Evolutionary conservation across 2,329 filamentous ascomycete genomes (phyloP).

Genomic region (Penicillium sp.): DNA sequence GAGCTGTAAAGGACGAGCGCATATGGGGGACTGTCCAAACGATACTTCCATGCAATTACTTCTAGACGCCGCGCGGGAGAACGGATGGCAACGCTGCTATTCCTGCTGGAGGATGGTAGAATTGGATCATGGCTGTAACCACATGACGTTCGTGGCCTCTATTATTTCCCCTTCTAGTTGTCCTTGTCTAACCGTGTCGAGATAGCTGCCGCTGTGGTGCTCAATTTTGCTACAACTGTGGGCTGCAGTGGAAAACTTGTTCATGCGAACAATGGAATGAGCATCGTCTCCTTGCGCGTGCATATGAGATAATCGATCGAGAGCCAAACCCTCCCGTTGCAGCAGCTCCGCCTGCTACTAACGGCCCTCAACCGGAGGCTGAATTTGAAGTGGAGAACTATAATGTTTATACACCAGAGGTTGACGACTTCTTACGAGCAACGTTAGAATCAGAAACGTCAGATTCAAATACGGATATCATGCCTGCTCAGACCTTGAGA

Average conservation of each 20-base stretch:
- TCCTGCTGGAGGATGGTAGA: conserved; percentile 50
- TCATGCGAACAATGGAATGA: conserved; percentile 43
- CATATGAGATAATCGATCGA: conserved; percentile 33
- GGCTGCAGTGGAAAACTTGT: conserved; percentile 43
- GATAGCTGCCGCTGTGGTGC: conserved; percentile 25
- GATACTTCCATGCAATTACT: conserved; percentile 44
- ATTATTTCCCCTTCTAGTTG: too few species aligned
- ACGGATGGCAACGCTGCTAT: conserved; percentile 53
- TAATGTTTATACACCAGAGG: too few species aligned
- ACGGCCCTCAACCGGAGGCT: too few species aligned
- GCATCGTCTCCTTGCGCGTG: conserved; percentile 32
- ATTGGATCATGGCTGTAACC: conserved; percentile 51
- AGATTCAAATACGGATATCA: too few species aligned
- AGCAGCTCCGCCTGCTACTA: too few species aligned
- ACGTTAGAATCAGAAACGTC: too few species aligned
- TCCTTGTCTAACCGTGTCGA: too few species aligned
- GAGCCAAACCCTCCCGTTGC: conserved; percentile 13
- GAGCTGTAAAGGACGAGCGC: conserved; percentile 49
- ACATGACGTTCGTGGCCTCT: conserved; percentile 53
- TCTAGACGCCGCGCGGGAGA: conserved; percentile 39
- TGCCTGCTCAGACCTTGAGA: too few species aligned
- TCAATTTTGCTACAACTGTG: conserved; percentile 49
- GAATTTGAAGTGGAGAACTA: too few species aligned
- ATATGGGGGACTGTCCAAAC: conserved; percentile 46
- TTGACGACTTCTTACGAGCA: background rate